Base-by-base conservation (phyloP, 805 yeast species). In the Starmerella asiatica region DNA sequence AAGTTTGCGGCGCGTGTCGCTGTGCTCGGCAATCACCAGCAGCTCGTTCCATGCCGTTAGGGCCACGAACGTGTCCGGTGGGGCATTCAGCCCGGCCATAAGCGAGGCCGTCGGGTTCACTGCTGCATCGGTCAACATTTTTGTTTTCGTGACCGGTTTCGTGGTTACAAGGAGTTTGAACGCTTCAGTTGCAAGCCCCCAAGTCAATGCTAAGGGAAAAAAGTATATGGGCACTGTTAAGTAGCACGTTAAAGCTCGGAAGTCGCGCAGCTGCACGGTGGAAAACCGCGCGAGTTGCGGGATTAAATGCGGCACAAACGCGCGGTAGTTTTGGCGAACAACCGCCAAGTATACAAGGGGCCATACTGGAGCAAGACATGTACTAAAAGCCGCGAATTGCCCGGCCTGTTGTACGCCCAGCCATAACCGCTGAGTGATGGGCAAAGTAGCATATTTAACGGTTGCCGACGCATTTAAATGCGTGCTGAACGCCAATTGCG, bases 1-100 rank as follows among this genome's bases (percentile, higher is more conserved):
- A n/a, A 48, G 18, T 19, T 40, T 43, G 18, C 69, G 48, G n/a
- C 69, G 53, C 11, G 39, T 46, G 12, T 48, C 43, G 32, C 52
- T 48, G 24, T 46, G 46, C 27, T 46, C 44, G 5, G 63, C 53
- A 30, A 64, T 56, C 19, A 42, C 40, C 14, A 45, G 38, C 9
- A 65, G 51, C 40, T 64, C 69, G 34, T 58, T 54, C 53, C 61
- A 64, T 1, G 69, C 68, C 16, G 53, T 46, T 7, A 58, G 43
- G 33, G 54, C 47, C 4, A 60, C 50, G 8, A 58, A 46, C 2
- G 52, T 50, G 8, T 30, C 39, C 9, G 43, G 42, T 3, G 31
- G n/a, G 14, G 51, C 44, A 5, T 48, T 32, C 26, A 65, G 46
- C 1, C 69, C 69, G 5, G 58, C 46, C 3, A 63, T 45, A 28